Percentiles rank a stretch among this genome's conserved stretches.
phyloP scores from a whole-genome alignment of 805 yeast species.

The Saccharomycopsis sp. region DNA sequence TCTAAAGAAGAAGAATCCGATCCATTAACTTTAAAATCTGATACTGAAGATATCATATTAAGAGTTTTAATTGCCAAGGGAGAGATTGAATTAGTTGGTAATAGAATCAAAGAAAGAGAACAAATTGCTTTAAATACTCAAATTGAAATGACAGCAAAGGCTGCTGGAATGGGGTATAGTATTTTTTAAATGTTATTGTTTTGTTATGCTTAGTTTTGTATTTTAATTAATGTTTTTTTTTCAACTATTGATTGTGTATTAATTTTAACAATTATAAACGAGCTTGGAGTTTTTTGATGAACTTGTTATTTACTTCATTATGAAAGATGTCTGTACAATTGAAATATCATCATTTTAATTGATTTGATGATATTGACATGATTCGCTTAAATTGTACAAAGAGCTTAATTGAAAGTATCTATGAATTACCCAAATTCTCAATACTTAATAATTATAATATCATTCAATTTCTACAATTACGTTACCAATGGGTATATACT shows the following conservation, averaged over 20 bases:
- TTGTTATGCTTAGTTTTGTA: background rate
- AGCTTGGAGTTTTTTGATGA: too few relatives aligned
- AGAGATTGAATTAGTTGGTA: conserved; percentile 38
- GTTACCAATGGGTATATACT: too few relatives aligned
- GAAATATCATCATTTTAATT: too few relatives aligned
- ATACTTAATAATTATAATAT: too few relatives aligned
- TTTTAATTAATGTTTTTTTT: background rate
- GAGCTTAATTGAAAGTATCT: too few relatives aligned
- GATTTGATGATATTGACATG: too few relatives aligned
- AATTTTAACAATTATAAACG: background rate
- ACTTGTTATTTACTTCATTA: too few relatives aligned
- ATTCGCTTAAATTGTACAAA: too few relatives aligned
- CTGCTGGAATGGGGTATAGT: conserved; percentile 21
- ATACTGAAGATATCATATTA: conserved; percentile 58
- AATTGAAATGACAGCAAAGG: conserved; percentile 40
- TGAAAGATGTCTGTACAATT: too few relatives aligned
- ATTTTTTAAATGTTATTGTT: conserved; percentile 1
- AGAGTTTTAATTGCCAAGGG: conserved; percentile 62
- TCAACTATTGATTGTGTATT: background rate
- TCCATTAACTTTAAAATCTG: conserved; percentile 28
- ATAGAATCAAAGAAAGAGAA: conserved; percentile 53
- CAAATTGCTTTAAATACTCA: conserved; percentile 43
- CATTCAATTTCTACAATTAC: too few relatives aligned
- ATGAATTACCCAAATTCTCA: too few relatives aligned
- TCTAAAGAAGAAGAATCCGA: conserved; percentile 35